Evolutionary conservation across 2,329 filamentous ascomycete genomes (phyloP), one percentile per base, ranked within the genome.

Genomic region (Verticillium longisporum): DNA sequence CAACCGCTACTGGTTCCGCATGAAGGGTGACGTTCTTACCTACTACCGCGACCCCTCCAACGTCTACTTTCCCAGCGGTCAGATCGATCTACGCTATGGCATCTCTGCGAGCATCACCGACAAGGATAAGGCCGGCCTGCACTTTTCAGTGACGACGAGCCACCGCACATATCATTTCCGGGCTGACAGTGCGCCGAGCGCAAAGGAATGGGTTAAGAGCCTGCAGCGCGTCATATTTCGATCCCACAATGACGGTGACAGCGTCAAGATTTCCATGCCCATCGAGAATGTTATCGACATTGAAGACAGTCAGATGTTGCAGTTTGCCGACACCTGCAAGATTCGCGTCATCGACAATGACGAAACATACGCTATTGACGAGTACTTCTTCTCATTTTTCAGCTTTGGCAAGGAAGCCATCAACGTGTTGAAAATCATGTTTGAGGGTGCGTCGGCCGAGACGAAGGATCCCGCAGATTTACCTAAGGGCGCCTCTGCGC

Each of bases 381-480:
- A 99, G 87, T 97, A 98, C 72, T 98, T 96, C 73, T 98, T 99
- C 73, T 95, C 93, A 0, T 98, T 98, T 75, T 97, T 97, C 72
- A 89, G 86, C 66, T 88, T 88, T 64, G 92, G 92, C 6, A 87
- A 90, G 68, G 91, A 97, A 68, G 94, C 92, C 14, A 85, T 96
- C 64, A 86, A 88, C 57, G 83, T 95, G 2, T 79, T 99, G 58
- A 90, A 86, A 64, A 84, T 86, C 53, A 78, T 96, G 59, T 83
- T 92, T 10, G 87, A 90, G 57, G 86, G 88, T 65, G 83, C 85
- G 31, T 78, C 84, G 2, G 68, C 60, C 74, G 79, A 58, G 21
- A 56, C 58, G 6, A 61, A 55, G 31, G 63, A 65, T 13, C 41
- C 61, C 3, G 45, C n/a, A 10, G 45, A 50, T n/a, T 9, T 50